Percentiles rank a stretch among this genome's conserved stretches.
Evolutionary conservation across 2,329 filamentous ascomycete species (phyloP).

Genomic region (Acrodontium crateriforme): DNA sequence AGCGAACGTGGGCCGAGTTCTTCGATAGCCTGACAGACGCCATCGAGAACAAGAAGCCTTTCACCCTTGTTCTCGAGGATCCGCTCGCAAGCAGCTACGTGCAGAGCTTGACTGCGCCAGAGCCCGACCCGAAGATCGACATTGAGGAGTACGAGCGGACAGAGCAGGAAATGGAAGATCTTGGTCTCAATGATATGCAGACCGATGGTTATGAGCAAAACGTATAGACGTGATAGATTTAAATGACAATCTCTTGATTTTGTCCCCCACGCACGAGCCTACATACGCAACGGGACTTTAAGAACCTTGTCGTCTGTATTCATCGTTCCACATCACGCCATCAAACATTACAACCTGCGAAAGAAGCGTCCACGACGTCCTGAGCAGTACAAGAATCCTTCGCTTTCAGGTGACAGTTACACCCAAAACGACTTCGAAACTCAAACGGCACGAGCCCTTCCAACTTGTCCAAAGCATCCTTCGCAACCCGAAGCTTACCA

Average conservation of each 20-base stretch:
- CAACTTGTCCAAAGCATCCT: constrained; percentile 39
- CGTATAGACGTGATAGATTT: no score
- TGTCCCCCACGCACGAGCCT: no score
- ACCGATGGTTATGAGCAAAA: constrained; percentile 61
- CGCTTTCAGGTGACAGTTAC: constrained; percentile 40
- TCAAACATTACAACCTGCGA: no score
- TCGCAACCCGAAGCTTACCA: constrained; percentile 56
- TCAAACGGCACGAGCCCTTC: constrained; percentile 39
- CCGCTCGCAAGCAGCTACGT: constrained; percentile 89
- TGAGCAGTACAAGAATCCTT: no score
- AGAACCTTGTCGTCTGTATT: no score
- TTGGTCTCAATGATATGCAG: constrained; percentile 88
- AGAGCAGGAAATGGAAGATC: constrained; percentile 81
- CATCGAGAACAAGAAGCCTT: constrained; percentile 66
- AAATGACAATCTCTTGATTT: no score
- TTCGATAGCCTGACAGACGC: constrained; percentile 64
- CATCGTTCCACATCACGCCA: no score
- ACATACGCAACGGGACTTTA: no score
- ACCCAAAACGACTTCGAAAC: constrained; percentile 48
- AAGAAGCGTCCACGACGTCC: no score
- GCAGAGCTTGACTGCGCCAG: constrained; percentile 66
- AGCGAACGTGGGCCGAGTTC: constrained; percentile 64
- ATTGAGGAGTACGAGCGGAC: constrained; percentile 76
- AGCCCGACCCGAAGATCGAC: constrained; percentile 72
- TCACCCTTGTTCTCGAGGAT: constrained; percentile 72